These are phyloP conservation scores for Xerocomus potaroensis DNA, from an alignment of 768 basidiomycete species.

Conservation along the genomic window DNA sequence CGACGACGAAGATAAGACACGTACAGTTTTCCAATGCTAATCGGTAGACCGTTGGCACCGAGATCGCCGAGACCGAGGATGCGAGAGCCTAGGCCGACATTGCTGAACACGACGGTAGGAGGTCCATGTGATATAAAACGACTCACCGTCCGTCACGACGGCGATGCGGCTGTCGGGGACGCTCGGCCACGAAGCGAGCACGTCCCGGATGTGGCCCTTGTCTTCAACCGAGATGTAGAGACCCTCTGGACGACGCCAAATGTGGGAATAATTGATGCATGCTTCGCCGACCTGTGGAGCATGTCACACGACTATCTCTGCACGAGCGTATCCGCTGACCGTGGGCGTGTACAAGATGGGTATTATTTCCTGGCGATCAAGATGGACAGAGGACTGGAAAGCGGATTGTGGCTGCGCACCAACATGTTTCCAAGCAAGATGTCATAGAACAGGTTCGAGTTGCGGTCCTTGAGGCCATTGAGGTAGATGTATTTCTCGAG, in stretches of 20 bases:
- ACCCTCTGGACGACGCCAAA: slow-evolving; percentile 62
- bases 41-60: slow-evolving; percentile 41
- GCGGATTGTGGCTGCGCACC: slow-evolving; percentile 30
- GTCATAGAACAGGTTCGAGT: slow-evolving; percentile 63
- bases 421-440: slow-evolving; percentile 58
- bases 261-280: slow-evolving; percentile 65
- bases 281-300: slow-evolving; percentile 58
- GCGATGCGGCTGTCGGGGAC: slow-evolving; percentile 51
- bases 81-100: slow-evolving; percentile 46
- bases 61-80: slow-evolving; percentile 65
- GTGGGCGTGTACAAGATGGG: slow-evolving; percentile 78
- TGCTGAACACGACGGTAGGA: slow-evolving; percentile 4
- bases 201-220: slow-evolving; percentile 56
- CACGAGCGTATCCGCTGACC: slow-evolving; percentile 31
- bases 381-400: not conserved
- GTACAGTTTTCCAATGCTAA: slow-evolving; percentile 71
- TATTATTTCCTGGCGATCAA: slow-evolving; percentile 44
- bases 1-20: slow-evolving; percentile 16
- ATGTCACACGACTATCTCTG: slow-evolving; percentile 7
- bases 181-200: slow-evolving; percentile 51
- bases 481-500: slow-evolving; percentile 74
- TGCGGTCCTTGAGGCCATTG: slow-evolving; percentile 56
- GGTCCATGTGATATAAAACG: not conserved
- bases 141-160: slow-evolving; percentile 70
- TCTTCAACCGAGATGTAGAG: slow-evolving; percentile 61